Evolutionary conservation across 192 early-diverging fungal genomes (phyloP).

Genomic region (Obelidium mucronatum): DNA sequence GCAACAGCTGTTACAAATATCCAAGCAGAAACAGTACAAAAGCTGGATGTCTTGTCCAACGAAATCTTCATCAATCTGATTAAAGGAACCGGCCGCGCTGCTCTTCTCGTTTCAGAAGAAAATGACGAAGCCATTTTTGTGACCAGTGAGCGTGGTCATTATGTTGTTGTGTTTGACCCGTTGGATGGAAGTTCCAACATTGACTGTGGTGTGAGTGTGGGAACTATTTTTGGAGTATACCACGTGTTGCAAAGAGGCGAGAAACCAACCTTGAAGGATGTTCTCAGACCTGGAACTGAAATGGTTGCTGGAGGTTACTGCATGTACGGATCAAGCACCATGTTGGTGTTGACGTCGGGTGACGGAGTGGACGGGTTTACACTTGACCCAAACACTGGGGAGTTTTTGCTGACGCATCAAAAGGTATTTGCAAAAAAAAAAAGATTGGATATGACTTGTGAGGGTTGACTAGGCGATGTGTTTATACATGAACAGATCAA

Average conservation of each 20-base stretch:
- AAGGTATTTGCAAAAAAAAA: slow-evolving; percentile 65
- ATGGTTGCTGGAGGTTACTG: slow-evolving; percentile 95
- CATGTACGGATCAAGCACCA: slow-evolving; percentile 91
- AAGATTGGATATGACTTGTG: too few relatives aligned
- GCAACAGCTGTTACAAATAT: slow-evolving; percentile 89
- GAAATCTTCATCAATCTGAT: slow-evolving; percentile 98
- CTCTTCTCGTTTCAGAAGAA: slow-evolving; percentile 96
- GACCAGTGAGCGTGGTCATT: slow-evolving; percentile 81
- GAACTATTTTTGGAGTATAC: slow-evolving; percentile 99
- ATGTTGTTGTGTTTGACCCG: slow-evolving; percentile 97
- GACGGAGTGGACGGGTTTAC: slow-evolving; percentile 92
- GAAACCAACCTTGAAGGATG: slow-evolving; percentile 65
- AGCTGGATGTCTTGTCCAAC: slow-evolving; percentile 96
- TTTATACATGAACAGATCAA: slow-evolving; percentile 47
- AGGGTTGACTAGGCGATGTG: too few relatives aligned
- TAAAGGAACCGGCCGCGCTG: slow-evolving; percentile 85
- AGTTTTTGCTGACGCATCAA: slow-evolving; percentile 98
- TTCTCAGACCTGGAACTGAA: slow-evolving; percentile 87
- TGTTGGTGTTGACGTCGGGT: slow-evolving; percentile 73
- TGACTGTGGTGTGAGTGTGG: slow-evolving; percentile 97
- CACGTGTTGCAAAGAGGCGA: slow-evolving; percentile 66
- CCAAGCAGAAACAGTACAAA: slow-evolving; percentile 95
- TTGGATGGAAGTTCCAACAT: slow-evolving; percentile 98
- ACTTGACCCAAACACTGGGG: slow-evolving; percentile 94
- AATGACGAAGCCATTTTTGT: slow-evolving; percentile 93